phyloP scores from a whole-genome alignment of 1,139 yeast species.

The Candida pseudoviswanathii region DNA sequence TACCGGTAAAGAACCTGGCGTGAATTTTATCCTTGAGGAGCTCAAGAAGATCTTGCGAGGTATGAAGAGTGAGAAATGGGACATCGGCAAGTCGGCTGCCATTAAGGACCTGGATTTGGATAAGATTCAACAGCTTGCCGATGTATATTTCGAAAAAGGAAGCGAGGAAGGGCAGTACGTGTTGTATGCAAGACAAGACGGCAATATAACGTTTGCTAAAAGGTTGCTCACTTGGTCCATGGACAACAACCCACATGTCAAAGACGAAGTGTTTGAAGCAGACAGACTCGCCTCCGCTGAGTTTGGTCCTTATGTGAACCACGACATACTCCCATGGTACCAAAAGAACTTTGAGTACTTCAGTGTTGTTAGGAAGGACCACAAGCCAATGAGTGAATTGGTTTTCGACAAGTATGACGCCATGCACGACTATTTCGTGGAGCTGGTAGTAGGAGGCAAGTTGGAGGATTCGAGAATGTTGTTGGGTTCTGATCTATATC shows the following conservation, averaged over 20 bases:
- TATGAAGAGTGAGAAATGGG: slow-evolving; percentile 30
- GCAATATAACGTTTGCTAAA: slow-evolving; percentile 36
- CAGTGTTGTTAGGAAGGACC: slow-evolving; percentile 5
- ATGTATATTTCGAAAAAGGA: slow-evolving; percentile 33
- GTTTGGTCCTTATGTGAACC: slow-evolving; percentile 34
- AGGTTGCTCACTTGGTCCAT: slow-evolving; percentile 43
- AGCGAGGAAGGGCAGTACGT: slow-evolving; percentile 17
- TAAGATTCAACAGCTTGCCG: slow-evolving; percentile 33
- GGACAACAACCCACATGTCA: slow-evolving; percentile 34
- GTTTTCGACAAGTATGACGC: slow-evolving; percentile 15
- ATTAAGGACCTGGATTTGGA: slow-evolving; percentile 26
- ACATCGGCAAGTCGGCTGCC: slow-evolving; percentile 31
- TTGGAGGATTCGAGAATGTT: slow-evolving; percentile 9
- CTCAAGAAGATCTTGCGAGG: slow-evolving; percentile 4
- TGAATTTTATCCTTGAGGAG: slow-evolving; percentile 7
- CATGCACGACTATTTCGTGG: slow-evolving; percentile 11
- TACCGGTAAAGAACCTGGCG: slow-evolving; percentile 6
- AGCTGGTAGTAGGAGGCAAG: slow-evolving; percentile 5
- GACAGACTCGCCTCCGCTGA: slow-evolving; percentile 8
- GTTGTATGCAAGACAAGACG: slow-evolving; percentile 6
- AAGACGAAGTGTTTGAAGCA: slow-evolving; percentile 18
- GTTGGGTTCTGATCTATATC: background rate
- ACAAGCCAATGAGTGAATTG: slow-evolving; percentile 10
- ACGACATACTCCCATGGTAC: slow-evolving; percentile 39
- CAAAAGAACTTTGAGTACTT: slow-evolving; percentile 26